Evolutionary conservation across 495 filamentous ascomycete species (phyloP).

Genomic region (Emericellopsis terricola): DNA sequence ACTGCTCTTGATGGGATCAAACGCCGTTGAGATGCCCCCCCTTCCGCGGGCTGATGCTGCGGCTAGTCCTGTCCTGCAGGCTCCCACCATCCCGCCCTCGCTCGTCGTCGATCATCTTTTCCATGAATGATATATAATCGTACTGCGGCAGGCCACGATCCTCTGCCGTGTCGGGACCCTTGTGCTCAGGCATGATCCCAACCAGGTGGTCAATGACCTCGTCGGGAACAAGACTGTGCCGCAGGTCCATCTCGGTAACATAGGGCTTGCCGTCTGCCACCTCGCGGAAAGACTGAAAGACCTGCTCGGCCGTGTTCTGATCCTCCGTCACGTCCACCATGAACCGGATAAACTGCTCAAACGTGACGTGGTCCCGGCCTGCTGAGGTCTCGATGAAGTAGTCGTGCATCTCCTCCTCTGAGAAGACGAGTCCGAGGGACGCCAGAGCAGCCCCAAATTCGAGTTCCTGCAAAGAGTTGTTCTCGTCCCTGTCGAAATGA

Average conservation of each 20-base stretch:
- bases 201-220: slow-evolving; percentile 86
- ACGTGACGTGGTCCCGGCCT: slow-evolving; percentile 60
- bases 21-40: neutral
- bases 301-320: slow-evolving; percentile 94
- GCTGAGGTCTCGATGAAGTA: slow-evolving; percentile 70
- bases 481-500: slow-evolving; percentile 89
- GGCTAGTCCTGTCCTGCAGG: neutral
- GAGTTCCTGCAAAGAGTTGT: slow-evolving; percentile 78
- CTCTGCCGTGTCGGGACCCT: slow-evolving; percentile 59
- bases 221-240: slow-evolving; percentile 86
- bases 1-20: too few relatives aligned
- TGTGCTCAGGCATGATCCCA: slow-evolving; percentile 64
- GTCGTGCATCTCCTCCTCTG: slow-evolving; percentile 90
- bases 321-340: slow-evolving; percentile 99
- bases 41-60: neutral
- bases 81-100: neutral
- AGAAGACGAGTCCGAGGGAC: slow-evolving; percentile 82
- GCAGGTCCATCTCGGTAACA: slow-evolving; percentile 90
- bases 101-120: slow-evolving; percentile 37
- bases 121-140: slow-evolving; percentile 90
- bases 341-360: slow-evolving; percentile 97
- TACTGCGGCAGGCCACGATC: slow-evolving; percentile 64
- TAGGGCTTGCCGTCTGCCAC: slow-evolving; percentile 98
- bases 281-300: slow-evolving; percentile 90
- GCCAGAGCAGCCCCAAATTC: slow-evolving; percentile 92